Base-by-base conservation (phyloP, 2,329 filamentous ascomycete genomes). In the Falciphora oryzae region DNA sequence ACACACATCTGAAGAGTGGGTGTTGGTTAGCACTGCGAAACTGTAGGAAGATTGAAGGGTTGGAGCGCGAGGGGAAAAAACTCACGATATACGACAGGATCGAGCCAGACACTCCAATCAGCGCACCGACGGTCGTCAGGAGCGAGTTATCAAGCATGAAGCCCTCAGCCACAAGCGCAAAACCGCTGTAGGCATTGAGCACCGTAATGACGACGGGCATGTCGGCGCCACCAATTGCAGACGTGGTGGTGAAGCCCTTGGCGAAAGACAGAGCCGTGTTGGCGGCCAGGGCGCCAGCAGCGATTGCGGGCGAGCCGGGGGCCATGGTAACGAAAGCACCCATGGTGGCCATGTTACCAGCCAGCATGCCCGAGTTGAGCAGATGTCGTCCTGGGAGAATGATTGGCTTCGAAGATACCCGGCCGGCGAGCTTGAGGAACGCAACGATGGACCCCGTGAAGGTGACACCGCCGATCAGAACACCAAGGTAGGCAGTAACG, bases 131-230 rank as follows among this genome's bases (percentile, higher is more conserved):
- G 0, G 90, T 93, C 0, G 92, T 96, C 1, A 97, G 81, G 0
- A 97, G 82, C 0, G 92, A 87, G 66, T 96, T 96, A 69, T 95
- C 88, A 18, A 97, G 81, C 93, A 97, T 97, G 74, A 96, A 89
- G 0, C 93, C 93, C 75, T 97, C 92, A 0, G 93, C 92, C 0
- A 97, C 92, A 2, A 97, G 82, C 0, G 93, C 93, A 65, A 96
- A 97, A 16, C 93, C 93, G 61, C 91, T 94, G 74, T 96, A 96
- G 0, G 92, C 92, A 70, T 96, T 97, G 27, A 97, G 78, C 1
- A 96, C 92, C 0, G 92, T 96, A 68, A 96, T 96, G 38, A 95
- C 91, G 6, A 96, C 92, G 76, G 86, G 92, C 92, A 96, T 96
- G 72, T 97, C 93, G 16, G 92, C 92, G n/a, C 92, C 93, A 28